Evolutionary conservation across 2,329 filamentous ascomycete species (phyloP).

Genomic region (Elsinoe arachidis): DNA sequence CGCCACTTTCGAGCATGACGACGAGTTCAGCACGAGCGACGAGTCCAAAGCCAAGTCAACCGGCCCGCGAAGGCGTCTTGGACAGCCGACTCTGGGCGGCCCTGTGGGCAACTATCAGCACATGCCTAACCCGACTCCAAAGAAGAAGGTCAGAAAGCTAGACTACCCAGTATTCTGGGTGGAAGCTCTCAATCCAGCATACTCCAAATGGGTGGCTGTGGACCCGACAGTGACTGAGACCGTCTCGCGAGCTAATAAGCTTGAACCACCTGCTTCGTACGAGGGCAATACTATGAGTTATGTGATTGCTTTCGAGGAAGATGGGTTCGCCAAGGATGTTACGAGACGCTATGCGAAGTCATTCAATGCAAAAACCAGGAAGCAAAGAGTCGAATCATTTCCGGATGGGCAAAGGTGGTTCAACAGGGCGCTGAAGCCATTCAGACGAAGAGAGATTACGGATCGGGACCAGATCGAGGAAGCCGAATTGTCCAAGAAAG

Average conservation of each 20-base stretch:
- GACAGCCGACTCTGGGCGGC: conserved; percentile 24
- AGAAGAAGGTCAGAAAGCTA: conserved; percentile 55
- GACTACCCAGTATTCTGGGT: conserved; percentile 86
- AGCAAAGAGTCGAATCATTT: conserved; percentile 64
- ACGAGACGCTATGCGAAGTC: conserved; percentile 80
- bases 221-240: conserved; percentile 76
- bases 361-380: conserved; percentile 83
- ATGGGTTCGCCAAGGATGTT: conserved; percentile 72
- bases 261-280: conserved; percentile 79
- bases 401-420: conserved; percentile 50
- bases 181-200: conserved; percentile 74
- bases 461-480: conserved; percentile 81
- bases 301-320: conserved; percentile 74
- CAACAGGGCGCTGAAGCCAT: conserved; percentile 40
- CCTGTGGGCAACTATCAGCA: conserved; percentile 20
- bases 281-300: conserved; percentile 70
- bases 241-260: conserved; percentile 62
- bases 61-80: conserved; percentile 24
- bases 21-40: conserved; percentile 20
- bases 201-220: conserved; percentile 85
- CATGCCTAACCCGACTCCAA: conserved; percentile 25
- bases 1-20: conserved; percentile 20
- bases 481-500: conserved; percentile 60
- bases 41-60: conserved; percentile 18
- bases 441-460: conserved; percentile 22